phyloP scores from a whole-genome alignment of 805 yeast genomes.

The fission yeast (Schizosaccharomyces pombe) region DNA sequence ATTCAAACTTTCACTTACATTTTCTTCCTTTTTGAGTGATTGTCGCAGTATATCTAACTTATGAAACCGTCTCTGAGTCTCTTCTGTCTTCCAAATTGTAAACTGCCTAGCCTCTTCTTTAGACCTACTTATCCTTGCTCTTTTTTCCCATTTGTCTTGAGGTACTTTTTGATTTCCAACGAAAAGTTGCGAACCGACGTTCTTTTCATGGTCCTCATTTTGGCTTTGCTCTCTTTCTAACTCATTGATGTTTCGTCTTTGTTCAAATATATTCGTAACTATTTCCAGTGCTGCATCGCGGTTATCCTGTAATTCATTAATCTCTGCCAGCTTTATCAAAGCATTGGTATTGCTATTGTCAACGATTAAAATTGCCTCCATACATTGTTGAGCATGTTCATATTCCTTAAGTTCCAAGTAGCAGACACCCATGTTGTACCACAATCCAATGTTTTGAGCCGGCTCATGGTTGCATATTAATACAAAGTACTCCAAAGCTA shows the following conservation, averaged over 20 bases:
- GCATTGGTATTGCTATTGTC: conserved; percentile 36
- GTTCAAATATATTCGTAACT: conserved; percentile 12
- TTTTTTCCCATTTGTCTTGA: neutral
- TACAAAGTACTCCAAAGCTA: conserved; percentile 44
- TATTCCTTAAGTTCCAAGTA: conserved; percentile 11
- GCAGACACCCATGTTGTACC: conserved; percentile 2
- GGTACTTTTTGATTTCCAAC: neutral
- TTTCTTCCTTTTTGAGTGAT: conserved; percentile 7
- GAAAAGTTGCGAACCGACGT: neutral
- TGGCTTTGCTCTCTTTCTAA: neutral
- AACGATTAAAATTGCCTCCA: conserved; percentile 8
- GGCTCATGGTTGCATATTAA: conserved; percentile 33
- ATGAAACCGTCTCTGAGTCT: neutral
- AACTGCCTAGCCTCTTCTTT: neutral
- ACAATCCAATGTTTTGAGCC: neutral
- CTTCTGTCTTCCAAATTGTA: neutral
- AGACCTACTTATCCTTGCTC: neutral
- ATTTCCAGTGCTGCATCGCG: conserved; percentile 15
- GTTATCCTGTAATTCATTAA: conserved; percentile 26
- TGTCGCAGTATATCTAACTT: conserved; percentile 8
- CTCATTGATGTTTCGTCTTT: neutral
- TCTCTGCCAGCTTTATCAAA: conserved; percentile 60
- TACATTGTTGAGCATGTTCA: conserved; percentile 12
- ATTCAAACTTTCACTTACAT: conserved; percentile 27
- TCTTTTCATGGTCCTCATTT: conserved; percentile 1